phyloP scores from a whole-genome alignment of 306 rosid species.

The Comarum palustre region DNA sequence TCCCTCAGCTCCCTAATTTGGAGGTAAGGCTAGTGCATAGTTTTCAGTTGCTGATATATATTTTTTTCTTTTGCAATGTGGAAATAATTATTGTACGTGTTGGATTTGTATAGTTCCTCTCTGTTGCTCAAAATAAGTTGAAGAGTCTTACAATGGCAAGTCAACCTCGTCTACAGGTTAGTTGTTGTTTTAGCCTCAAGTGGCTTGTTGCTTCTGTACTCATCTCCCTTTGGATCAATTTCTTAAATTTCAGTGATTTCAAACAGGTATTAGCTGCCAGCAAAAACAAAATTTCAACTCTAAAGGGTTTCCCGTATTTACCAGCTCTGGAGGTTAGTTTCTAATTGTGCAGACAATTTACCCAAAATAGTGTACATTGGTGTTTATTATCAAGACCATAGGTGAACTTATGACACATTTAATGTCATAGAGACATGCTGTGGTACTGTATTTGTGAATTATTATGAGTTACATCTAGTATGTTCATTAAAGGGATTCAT shows the following conservation, averaged over 20 bases:
- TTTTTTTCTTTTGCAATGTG: constrained; percentile 16
- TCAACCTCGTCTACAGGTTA: constrained; percentile 96
- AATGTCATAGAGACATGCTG: background rate
- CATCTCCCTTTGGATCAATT: background rate
- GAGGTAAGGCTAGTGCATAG: constrained; percentile 57
- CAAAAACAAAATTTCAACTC: constrained; percentile 85
- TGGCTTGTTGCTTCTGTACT: constrained; percentile 2
- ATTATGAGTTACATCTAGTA: background rate
- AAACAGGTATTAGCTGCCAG: constrained; percentile 97
- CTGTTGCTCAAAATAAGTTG: constrained; percentile 96
- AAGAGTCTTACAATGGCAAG: constrained; percentile 94
- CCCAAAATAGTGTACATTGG: background rate
- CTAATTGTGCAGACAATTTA: background rate
- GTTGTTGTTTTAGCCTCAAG: constrained; percentile 25
- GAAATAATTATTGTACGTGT: constrained; percentile 5
- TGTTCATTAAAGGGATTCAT: background rate
- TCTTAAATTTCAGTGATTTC: constrained; percentile 21
- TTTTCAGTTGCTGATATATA: constrained; percentile 15
- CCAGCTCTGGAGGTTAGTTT: constrained; percentile 89
- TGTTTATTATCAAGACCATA: background rate
- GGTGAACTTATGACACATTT: background rate
- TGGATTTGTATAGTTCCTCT: constrained; percentile 67
- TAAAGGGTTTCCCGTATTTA: constrained; percentile 86
- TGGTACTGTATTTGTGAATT: background rate
- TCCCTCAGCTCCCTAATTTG: constrained; percentile 92